Evolutionary conservation across 305 asterid genomes (phyloP).

Genomic region (Fraxinus paxiana): DNA sequence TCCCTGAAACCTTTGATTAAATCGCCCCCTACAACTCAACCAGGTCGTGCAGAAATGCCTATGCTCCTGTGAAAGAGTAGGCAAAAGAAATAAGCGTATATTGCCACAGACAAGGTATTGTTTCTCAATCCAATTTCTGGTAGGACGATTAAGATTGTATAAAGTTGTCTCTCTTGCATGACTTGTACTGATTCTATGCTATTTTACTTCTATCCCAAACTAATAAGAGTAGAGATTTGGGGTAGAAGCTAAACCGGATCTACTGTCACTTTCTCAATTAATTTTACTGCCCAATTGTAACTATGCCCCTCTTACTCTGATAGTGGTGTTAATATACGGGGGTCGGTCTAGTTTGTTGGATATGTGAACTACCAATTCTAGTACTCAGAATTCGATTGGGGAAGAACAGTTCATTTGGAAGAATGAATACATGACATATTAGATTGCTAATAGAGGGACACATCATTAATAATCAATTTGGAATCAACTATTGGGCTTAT

Average conservation of each 20-base stretch:
- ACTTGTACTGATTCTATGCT: not conserved
- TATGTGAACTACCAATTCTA: not conserved
- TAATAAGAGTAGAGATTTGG: not conserved
- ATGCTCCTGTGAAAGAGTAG: slow-evolving; percentile 26
- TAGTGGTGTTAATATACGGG: not conserved
- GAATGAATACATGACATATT: not conserved
- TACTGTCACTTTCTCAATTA: not conserved
- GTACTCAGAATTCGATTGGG: not conserved
- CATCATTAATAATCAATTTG: not conserved
- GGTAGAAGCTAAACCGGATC: not conserved
- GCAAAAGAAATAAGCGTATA: slow-evolving; percentile 13
- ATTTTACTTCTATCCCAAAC: not conserved
- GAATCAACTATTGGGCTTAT: not conserved
- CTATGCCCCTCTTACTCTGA: not conserved
- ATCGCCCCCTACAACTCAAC: slow-evolving; percentile 29
- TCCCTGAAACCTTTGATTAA: slow-evolving; percentile 42
- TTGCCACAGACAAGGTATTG: slow-evolving; percentile 8
- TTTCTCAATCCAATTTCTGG: slow-evolving; percentile 1
- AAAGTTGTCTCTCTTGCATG: not conserved
- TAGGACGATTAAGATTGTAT: not conserved
- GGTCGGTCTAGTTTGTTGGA: not conserved
- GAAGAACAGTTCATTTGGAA: not conserved
- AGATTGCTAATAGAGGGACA: not conserved
- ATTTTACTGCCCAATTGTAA: not conserved
- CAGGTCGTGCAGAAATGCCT: slow-evolving; percentile 29